phyloP scores from a whole-genome alignment of 306 rosid genomes.

The Abrus pulchellus region DNA sequence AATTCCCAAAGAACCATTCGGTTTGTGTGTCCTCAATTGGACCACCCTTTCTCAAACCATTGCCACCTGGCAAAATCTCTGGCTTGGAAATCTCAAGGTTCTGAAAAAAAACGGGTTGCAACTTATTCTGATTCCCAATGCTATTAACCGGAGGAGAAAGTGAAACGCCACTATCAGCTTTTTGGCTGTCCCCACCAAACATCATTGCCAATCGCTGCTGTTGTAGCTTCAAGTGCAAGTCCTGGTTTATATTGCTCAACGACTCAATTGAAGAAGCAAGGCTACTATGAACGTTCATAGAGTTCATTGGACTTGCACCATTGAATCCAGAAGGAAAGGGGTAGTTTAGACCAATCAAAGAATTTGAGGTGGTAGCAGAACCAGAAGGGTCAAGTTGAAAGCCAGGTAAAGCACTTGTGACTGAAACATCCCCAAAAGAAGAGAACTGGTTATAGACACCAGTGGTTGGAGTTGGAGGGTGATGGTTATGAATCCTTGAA shows the following conservation, averaged over 20 bases:
- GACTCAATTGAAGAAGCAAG: conserved; percentile 83
- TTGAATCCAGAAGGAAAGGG: conserved; percentile 45
- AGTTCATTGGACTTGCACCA: conserved; percentile 49
- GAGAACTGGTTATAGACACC: conserved; percentile 52
- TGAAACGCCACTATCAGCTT: neutral
- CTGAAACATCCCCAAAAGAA: conserved; percentile 53
- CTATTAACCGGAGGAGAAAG: conserved; percentile 25
- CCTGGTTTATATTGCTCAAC: conserved; percentile 76
- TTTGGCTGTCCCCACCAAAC: conserved; percentile 53
- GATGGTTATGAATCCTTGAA: conserved; percentile 37
- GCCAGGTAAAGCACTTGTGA: conserved; percentile 30
- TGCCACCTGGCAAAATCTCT: conserved; percentile 30
- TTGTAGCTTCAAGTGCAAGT: conserved; percentile 84
- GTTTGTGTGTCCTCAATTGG: conserved; percentile 49
- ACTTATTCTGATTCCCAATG: conserved; percentile 44
- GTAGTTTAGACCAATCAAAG: conserved; percentile 52
- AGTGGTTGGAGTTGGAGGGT: neutral
- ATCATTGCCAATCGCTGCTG: conserved; percentile 74
- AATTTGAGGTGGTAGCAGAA: conserved; percentile 31
- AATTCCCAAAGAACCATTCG: conserved; percentile 81
- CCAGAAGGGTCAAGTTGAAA: conserved; percentile 46
- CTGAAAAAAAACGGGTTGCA: conserved; percentile 62
- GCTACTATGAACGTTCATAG: conserved; percentile 54
- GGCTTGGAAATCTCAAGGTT: conserved; percentile 55
- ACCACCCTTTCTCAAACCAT: conserved; percentile 39